Evolutionary conservation across 345 rosid genomes (phyloP), one percentile per base, ranked within the genome.

Genomic region (Erucastrum elatum): DNA sequence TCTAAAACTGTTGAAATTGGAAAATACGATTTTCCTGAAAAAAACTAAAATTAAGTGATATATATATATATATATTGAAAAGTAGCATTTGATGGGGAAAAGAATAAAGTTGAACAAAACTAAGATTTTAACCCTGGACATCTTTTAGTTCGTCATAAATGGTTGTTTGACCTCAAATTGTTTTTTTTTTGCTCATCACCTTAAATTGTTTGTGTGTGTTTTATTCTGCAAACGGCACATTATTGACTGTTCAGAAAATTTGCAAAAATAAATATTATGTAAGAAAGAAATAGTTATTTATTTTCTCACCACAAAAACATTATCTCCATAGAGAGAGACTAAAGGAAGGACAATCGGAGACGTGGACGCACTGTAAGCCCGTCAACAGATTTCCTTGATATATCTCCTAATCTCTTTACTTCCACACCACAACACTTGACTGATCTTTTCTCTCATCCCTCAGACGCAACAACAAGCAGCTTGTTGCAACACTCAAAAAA

Each of bases 281-380:
- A 8, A 12, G 16, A 51, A 15, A 51, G 8, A 51, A n/a, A 51
- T 51, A 51, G 56, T 51, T 12, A 27, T 53, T 71, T 4, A 53
- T 55, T 66, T 66, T n/a, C 62, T 69, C 71, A 63, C 82, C 80
- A 70, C 72, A 70, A 30, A 80, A 80, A 80, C 76, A 70, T 80
- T 80, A 80, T 80, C 83, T 64, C 76, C 73, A 70, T 49, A 75
- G 0, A 10, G 31, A 8, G 53, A 8, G 53, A 27, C 15, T 5
- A 68, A 26, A 11, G 49, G 31, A 72, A 59, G 64, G 62, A 60
- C 58, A 74, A 72, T 6, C 3, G 61, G 73, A 77, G 89, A 90
- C 94, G 94, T 90, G 94, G 90, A 76, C 89, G 15, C 70, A 83
- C 64, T 70, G 1, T 27, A 68, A 75, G 88, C 95, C 97, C 55